phyloP scores from a whole-genome alignment of 2,329 filamentous ascomycete genomes.

The Lomentospora prolificans region DNA sequence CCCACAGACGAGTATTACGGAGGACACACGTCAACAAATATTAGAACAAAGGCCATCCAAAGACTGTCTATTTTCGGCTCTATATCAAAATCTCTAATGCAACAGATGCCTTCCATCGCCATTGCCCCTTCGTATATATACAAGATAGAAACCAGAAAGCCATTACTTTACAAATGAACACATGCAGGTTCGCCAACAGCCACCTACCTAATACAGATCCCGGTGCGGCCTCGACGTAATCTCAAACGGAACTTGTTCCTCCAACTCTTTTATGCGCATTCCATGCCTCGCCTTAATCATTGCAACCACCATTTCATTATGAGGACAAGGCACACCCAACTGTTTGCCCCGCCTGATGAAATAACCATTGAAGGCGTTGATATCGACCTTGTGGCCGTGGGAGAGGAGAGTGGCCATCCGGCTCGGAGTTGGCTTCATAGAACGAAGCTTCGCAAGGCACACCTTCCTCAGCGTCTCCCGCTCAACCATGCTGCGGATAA shows the following conservation, averaged over 20 bases:
- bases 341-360: constrained; percentile 64
- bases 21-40: no score
- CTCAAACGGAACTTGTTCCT: constrained; percentile 23
- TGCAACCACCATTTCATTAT: constrained; percentile 64
- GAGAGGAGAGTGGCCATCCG: constrained; percentile 60
- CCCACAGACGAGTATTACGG: no score
- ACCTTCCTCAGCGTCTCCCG: constrained; percentile 51
- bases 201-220: constrained; percentile 1
- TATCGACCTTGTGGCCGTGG: constrained; percentile 55
- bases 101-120: background rate
- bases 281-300: constrained; percentile 61
- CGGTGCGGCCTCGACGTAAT: constrained; percentile 19
- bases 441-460: constrained; percentile 46
- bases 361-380: constrained; percentile 84
- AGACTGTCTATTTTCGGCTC: background rate
- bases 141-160: constrained; percentile 5
- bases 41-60: no score
- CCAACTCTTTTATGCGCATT: constrained; percentile 21
- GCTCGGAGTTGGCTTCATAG: constrained; percentile 42
- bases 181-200: background rate
- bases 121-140: background rate
- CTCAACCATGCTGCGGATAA: constrained; percentile 46
- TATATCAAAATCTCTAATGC: background rate
- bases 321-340: constrained; percentile 59
- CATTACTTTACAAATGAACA: constrained; percentile 7